Evolutionary conservation across 805 yeast genomes (phyloP).

Genomic region (Blastobotrys peoriensis): DNA sequence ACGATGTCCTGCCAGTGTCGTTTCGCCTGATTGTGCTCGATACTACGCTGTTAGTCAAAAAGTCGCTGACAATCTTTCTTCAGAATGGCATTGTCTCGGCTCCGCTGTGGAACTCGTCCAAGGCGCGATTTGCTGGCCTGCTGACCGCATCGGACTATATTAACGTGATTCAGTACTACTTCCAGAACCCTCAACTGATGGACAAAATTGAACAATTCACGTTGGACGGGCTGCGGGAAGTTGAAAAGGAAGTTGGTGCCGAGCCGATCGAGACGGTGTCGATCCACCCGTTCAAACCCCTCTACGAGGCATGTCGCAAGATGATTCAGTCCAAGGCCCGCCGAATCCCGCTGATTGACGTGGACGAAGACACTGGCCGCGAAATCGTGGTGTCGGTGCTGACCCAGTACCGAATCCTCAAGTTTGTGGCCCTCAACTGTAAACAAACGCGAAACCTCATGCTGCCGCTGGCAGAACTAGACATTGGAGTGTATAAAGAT

Average conservation of each 20-base stretch:
- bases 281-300: conserved; percentile 82
- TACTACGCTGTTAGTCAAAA: conserved; percentile 82
- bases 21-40: conserved; percentile 90
- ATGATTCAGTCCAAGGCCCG: conserved; percentile 87
- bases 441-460: conserved; percentile 82
- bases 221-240: conserved; percentile 75
- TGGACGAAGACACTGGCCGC: conserved; percentile 84
- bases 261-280: conserved; percentile 79
- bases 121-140: conserved; percentile 88
- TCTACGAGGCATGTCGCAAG: conserved; percentile 88
- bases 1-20: conserved; percentile 94
- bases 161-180: conserved; percentile 90
- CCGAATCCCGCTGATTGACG: conserved; percentile 90
- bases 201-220: conserved; percentile 83
- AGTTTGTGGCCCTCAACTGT: conserved; percentile 93
- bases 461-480: conserved; percentile 65
- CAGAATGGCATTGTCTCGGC: conserved; percentile 96
- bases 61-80: conserved; percentile 78
- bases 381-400: conserved; percentile 93
- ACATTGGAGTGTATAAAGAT: conserved; percentile 43
- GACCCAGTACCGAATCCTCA: conserved; percentile 92
- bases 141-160: conserved; percentile 89
- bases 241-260: conserved; percentile 82
- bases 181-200: conserved; percentile 77
- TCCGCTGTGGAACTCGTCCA: conserved; percentile 90